Evolutionary conservation across 768 basidiomycete species (phyloP), one percentile per base, ranked within the genome.

Genomic region (Naganishia randhawae): DNA sequence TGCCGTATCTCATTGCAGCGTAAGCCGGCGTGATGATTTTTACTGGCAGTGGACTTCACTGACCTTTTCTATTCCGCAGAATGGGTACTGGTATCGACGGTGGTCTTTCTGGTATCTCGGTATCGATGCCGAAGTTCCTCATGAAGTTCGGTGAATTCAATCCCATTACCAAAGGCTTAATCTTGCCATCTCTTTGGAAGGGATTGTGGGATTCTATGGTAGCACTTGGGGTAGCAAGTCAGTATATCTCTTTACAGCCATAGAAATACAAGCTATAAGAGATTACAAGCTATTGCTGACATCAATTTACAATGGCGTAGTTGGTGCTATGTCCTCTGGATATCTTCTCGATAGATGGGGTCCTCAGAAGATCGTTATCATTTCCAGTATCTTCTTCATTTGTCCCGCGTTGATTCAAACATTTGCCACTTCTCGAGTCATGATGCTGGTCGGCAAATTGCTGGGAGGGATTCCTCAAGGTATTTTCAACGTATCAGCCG

Each of bases 391-490:
- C n/a, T 63, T 69, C 39, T 64, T 69, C 42, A 27, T 69, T 7
- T 33, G 33, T 41, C 57, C 68, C 29, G 50, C 64, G n/a, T 27
- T 62, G 25, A 51, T 69, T n/a, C 68, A 69, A 31, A 50, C 48
- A 33, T 52, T 69, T 14, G 68, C 68, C 62, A 54, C 22, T 27
- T 50, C 37, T 29, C 61, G 45, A 37, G 57, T 31, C 11, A 69
- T 69, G 68, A 51, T 69, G 63, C 62, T 69, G 27, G 68, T 45
- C 52, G 68, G 68, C 29, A 69, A 69, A 50, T 22, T 69, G 37
- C 33, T 69, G n/a, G 68, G 68, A 29, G 68, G 68, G 1, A 50
- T 69, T 9, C 68, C 68, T 29, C 61, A 69, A 33, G 68, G 68
- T 54, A 62, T 69, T 27, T 69, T 69, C 45, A 62, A 63, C 50